Base-by-base conservation (phyloP, 2,329 filamentous ascomycete species). In the Calonectria pseudoturangicola region DNA sequence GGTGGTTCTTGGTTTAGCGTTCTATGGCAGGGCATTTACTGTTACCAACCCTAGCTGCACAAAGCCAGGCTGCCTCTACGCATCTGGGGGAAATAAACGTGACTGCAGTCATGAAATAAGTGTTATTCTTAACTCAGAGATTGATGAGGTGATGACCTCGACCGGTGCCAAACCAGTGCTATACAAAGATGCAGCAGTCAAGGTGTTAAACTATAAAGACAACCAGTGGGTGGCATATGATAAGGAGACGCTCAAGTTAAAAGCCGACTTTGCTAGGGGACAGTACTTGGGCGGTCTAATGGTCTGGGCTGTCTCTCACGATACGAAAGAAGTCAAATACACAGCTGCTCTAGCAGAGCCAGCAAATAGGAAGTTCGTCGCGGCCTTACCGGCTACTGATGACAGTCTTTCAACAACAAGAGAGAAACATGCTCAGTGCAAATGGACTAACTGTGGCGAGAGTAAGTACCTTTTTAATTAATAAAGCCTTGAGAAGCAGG, bases 21-120 rank as follows among this genome's bases (percentile, higher is more conserved):
- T 75, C 12, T 76, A 76, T 16, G 51, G 68, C 0, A 69, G 71
- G 48, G 84, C 68, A 1, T 76, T 74, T 10, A 65, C 70, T 0
- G 45, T 25, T 9, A 13, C 4, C 41, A 33, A 18, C 0, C 15
- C 36, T 0, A 3, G 33, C 2, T 76, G 69, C 30, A 18, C 2
- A 1, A 62, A 68, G 9, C 71, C 71, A 12, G 73, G 73, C 6
- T 76, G 73, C n/a, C 2, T 60, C 7, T 48, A 25, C 12, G 45
- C n/a, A 9, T 48, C 45, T 9, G 45, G 45, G 12, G 13, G n/a
- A 10, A 5, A 8, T 25, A n/a, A 25, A 9, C 45, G 10, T n/a
- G 7, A 8, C 6, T 75, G 67, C n/a, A 75, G 60, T 9, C 30
- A 15, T 1, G 68, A 71, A 41, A 65, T 43, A 0, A 71, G 71